These are phyloP conservation scores for Trypethelium eluteriae DNA, from an alignment of 495 filamentous ascomycete species.

Conservation along the genomic window DNA sequence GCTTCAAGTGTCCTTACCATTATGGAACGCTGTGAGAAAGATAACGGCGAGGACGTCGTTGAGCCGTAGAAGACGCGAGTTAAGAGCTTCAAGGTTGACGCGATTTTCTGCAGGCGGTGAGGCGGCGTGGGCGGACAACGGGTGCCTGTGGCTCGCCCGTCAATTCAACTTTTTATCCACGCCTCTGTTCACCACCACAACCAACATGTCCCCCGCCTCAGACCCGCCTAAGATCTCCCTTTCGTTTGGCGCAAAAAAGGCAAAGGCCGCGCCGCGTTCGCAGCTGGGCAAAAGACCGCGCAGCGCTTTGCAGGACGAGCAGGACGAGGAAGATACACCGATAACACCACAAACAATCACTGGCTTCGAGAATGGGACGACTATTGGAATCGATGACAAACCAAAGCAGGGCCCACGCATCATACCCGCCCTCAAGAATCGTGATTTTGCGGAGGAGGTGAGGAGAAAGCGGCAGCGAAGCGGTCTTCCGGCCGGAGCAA, in stretches of 20 bases:
- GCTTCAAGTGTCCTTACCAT: constrained; percentile 19
- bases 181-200: neutral
- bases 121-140: neutral
- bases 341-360: constrained; percentile 46
- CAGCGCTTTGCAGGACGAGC: constrained; percentile 37
- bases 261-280: neutral
- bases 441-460: constrained; percentile 63
- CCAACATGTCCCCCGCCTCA: neutral
- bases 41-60: neutral
- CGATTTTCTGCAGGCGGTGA: constrained; percentile 9
- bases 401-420: constrained; percentile 46
- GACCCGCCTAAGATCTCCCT: neutral
- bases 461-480: constrained; percentile 39
- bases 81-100: constrained; percentile 6
- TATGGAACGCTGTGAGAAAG: neutral
- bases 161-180: constrained; percentile 2
- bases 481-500: constrained; percentile 19
- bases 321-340: constrained; percentile 39
- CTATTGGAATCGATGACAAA: constrained; percentile 34
- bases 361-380: constrained; percentile 54
- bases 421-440: constrained; percentile 59
- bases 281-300: constrained; percentile 23
- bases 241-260: neutral
- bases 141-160: neutral
- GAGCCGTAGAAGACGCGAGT: neutral